phyloP scores from a whole-genome alignment of 805 yeast genomes.

The Ogataea paradorogensis region DNA sequence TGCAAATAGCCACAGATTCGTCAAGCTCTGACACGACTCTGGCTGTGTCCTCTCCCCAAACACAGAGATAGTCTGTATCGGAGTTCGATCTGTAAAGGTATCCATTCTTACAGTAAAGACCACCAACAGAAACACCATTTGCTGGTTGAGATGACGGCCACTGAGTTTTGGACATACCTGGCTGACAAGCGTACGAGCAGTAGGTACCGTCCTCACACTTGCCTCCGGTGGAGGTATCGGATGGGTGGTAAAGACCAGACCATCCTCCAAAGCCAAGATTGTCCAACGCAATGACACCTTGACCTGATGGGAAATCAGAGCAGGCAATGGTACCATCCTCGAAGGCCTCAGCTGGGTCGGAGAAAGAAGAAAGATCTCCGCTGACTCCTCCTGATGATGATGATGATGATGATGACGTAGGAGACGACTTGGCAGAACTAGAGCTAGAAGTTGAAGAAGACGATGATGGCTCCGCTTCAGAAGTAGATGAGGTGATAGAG shows the following conservation, averaged over 20 bases:
- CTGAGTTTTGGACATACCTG: constrained; percentile 80
- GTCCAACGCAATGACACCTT: constrained; percentile 78
- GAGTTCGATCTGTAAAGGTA: constrained; percentile 59
- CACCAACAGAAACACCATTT: constrained; percentile 71
- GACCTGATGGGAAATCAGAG: constrained; percentile 69
- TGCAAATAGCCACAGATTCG: constrained; percentile 61
- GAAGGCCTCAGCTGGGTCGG: constrained; percentile 59
- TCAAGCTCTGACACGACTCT: constrained; percentile 48
- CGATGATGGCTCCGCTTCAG: constrained; percentile 25
- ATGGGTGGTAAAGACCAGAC: constrained; percentile 37
- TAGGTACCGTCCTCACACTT: constrained; percentile 64
- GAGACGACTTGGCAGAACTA: constrained; percentile 27
- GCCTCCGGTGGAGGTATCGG: constrained; percentile 48
- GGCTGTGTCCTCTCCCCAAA: constrained; percentile 60
- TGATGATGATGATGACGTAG: constrained; percentile 35
- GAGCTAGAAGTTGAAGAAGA: constrained; percentile 34
- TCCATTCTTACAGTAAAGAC: constrained; percentile 58
- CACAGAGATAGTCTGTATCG: constrained; percentile 53
- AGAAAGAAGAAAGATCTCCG: constrained; percentile 61
- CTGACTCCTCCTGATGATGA: constrained; percentile 37
- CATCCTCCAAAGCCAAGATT: constrained; percentile 74
- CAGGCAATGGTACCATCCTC: constrained; percentile 71
- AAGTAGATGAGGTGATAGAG: constrained; percentile 14
- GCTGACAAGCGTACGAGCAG: constrained; percentile 76
- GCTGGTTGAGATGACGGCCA: constrained; percentile 70